phyloP scores from a whole-genome alignment of 1,284 basidiomycete species.

The Boletus holoroseus region DNA sequence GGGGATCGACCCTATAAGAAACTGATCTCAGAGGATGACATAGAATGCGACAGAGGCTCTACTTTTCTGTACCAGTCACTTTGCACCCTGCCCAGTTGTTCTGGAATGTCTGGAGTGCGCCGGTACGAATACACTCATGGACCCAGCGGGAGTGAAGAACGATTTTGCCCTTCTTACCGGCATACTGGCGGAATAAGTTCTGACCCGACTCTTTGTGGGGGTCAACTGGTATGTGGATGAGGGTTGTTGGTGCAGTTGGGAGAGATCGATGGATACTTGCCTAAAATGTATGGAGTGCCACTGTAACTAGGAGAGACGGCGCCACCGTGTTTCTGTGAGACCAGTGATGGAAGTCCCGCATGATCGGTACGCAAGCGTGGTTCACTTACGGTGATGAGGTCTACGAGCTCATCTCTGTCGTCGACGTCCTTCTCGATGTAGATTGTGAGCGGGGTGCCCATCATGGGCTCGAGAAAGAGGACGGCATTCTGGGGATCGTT shows the following conservation, averaged over 20 bases:
- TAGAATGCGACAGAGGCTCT: constrained; percentile 16
- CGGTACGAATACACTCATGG: constrained; percentile 61
- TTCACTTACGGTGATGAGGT: constrained; percentile 54
- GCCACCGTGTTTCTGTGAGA: constrained; percentile 65
- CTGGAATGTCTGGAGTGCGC: constrained; percentile 64
- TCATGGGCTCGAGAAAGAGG: constrained; percentile 73
- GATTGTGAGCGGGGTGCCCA: constrained; percentile 65
- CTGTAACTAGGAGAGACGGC: constrained; percentile 66
- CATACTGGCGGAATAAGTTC: constrained; percentile 70
- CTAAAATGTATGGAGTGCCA: constrained; percentile 68
- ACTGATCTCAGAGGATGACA: constrained; percentile 7
- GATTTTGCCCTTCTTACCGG: constrained; percentile 69
- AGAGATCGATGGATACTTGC: constrained; percentile 39
- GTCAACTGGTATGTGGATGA: constrained; percentile 36
- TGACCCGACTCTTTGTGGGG: constrained; percentile 74
- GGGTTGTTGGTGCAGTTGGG: constrained; percentile 5
- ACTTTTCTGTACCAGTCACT: constrained; percentile 71
- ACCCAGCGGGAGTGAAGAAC: constrained; percentile 69
- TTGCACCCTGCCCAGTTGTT: constrained; percentile 74
- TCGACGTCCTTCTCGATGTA: constrained; percentile 76
- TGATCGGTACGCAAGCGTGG: neutral
- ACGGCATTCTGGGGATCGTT: constrained; percentile 33
- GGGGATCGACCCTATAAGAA: constrained; percentile 29
- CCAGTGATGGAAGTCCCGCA: constrained; percentile 5
- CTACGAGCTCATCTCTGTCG: constrained; percentile 56